A percentile compares a stretch with the other conserved stretches of the same genome.
These are phyloP conservation scores for Epichloe hybrida DNA, from an alignment of 2,329 filamentous ascomycete species.

Conservation along the genomic window DNA sequence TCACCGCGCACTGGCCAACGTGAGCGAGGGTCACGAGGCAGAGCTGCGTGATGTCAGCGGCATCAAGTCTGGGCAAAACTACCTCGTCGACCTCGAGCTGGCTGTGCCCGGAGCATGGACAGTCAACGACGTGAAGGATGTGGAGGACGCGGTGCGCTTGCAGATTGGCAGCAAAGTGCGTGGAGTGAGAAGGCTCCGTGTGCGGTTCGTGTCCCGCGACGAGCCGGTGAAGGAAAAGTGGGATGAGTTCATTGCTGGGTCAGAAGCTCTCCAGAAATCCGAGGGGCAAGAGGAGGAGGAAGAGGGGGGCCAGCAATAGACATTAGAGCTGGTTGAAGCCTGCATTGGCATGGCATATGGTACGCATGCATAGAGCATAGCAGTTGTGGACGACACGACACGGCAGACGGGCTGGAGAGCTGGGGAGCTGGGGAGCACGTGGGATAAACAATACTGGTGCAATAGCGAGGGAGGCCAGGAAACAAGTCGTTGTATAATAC, in stretches of 20 bases:
- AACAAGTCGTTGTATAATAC: too few species aligned
- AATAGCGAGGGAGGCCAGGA: too few species aligned
- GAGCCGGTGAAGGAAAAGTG: slow-evolving; percentile 43
- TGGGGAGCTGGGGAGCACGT: too few species aligned
- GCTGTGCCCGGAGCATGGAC: slow-evolving; percentile 67
- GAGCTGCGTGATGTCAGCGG: slow-evolving; percentile 71
- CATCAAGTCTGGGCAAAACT: slow-evolving; percentile 93
- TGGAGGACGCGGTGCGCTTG: slow-evolving; percentile 63
- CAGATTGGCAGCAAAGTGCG: slow-evolving; percentile 64
- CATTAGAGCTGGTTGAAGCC: slow-evolving; percentile 7
- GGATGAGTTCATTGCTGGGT: slow-evolving; percentile 65
- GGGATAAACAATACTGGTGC: not conserved
- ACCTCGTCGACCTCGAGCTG: slow-evolving; percentile 79
- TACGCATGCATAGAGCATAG: not conserved
- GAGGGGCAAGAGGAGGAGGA: slow-evolving; percentile 46
- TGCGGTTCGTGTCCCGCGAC: slow-evolving; percentile 68
- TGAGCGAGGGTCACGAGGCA: slow-evolving; percentile 43
- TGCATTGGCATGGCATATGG: not conserved
- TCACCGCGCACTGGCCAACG: slow-evolving; percentile 40
- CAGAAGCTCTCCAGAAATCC: slow-evolving; percentile 36
- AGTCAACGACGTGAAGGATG: slow-evolving; percentile 50
- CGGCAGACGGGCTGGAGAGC: too few species aligned
- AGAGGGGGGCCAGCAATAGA: slow-evolving; percentile 16
- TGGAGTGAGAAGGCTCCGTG: slow-evolving; percentile 63
- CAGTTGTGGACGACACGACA: too few species aligned